A percentile compares a stretch with the other conserved stretches of the same genome.
Conservation (phyloP, 306 rosid genomes). For the Fagus crenata region DNA sequence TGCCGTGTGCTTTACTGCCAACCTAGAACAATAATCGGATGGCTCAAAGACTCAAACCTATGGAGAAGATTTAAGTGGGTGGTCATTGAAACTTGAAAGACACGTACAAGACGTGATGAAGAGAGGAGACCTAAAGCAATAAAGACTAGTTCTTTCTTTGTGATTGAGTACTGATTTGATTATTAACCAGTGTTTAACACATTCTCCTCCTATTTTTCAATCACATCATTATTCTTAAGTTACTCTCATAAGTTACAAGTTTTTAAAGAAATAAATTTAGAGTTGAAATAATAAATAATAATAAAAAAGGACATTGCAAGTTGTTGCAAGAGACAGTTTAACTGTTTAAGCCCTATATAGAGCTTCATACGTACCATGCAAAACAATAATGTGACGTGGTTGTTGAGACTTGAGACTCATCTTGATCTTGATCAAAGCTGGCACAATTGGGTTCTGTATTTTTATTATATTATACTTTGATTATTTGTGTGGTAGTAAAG, state of each 20-base stretch:
- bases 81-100: conserved; percentile 3
- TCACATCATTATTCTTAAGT: too few species aligned
- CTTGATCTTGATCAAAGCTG: too few species aligned
- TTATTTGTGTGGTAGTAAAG: too few species aligned
- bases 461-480: too few species aligned
- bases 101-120: not conserved
- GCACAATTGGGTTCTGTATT: too few species aligned
- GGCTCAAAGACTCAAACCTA: not conserved
- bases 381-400: not conserved
- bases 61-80: not conserved
- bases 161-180: not conserved
- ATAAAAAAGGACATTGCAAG: not conserved
- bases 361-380: not conserved
- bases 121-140: conserved; percentile 30
- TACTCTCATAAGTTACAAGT: not conserved
- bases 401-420: not conserved
- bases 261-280: not conserved
- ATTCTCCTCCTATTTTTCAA: not conserved
- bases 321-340: not conserved
- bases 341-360: not conserved
- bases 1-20: too few species aligned
- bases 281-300: not conserved
- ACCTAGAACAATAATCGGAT: too few species aligned
- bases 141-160: not conserved
- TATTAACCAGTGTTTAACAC: not conserved